Evolutionary conservation across 371 early-diverging fungal species (phyloP).

Genomic region (Actinomortierella ambigua): DNA sequence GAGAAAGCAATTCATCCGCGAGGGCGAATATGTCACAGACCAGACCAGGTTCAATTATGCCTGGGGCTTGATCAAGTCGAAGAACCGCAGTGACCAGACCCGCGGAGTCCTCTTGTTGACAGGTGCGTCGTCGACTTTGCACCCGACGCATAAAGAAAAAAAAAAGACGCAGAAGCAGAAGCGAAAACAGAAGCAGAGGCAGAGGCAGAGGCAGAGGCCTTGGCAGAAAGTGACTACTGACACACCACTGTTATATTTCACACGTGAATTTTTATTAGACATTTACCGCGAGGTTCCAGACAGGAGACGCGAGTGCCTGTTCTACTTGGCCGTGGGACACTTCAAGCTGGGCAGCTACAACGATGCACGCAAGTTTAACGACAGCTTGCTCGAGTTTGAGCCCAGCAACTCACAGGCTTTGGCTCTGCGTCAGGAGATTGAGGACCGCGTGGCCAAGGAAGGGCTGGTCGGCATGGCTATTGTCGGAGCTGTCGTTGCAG

Average conservation of each 20-base stretch:
- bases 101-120: slow-evolving; percentile 80
- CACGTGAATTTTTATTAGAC: slow-evolving; percentile 52
- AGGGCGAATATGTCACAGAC: slow-evolving; percentile 66
- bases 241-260: neutral
- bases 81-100: slow-evolving; percentile 65
- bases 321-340: slow-evolving; percentile 91
- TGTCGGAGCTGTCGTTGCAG: slow-evolving; percentile 80
- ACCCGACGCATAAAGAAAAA: too few relatives aligned
- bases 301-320: slow-evolving; percentile 92
- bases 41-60: slow-evolving; percentile 97
- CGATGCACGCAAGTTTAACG: slow-evolving; percentile 80
- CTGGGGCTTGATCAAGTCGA: slow-evolving; percentile 88
- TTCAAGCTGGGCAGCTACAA: slow-evolving; percentile 87
- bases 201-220: too few relatives aligned
- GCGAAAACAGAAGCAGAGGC: too few relatives aligned
- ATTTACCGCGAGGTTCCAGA: slow-evolving; percentile 84
- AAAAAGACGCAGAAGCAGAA: too few relatives aligned
- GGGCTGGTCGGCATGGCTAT: slow-evolving; percentile 91
- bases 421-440: slow-evolving; percentile 77
- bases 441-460: slow-evolving; percentile 84
- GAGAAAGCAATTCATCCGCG: slow-evolving; percentile 72
- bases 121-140: slow-evolving; percentile 50
- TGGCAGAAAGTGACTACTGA: too few relatives aligned
- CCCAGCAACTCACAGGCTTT: slow-evolving; percentile 86
- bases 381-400: slow-evolving; percentile 79